Percentiles rank a stretch among this genome's conserved stretches.
These are phyloP conservation scores for Exophiala dermatitidis DNA, from an alignment of 2,329 filamentous ascomycete species.

Conservation along the genomic window DNA sequence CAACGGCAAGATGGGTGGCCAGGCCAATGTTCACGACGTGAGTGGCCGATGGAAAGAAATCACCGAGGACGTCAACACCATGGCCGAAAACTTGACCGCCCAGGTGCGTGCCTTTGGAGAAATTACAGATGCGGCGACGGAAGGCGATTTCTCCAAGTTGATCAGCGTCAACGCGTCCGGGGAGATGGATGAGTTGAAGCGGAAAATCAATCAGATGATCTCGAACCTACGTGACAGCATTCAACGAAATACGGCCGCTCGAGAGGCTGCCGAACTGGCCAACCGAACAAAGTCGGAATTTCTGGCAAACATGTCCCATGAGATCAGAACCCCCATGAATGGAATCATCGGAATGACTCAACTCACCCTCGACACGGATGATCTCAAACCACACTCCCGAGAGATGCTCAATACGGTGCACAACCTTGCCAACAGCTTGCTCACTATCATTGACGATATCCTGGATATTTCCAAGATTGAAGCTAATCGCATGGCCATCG, in stretches of 20 bases:
- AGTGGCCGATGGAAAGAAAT: conserved; percentile 98
- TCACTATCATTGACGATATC: conserved; percentile 89
- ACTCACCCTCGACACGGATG: conserved; percentile 87
- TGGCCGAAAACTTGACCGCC: conserved; percentile 79
- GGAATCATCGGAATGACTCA: conserved; percentile 98
- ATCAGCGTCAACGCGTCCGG: conserved; percentile 96
- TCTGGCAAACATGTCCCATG: conserved; percentile 97
- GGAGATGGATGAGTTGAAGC: conserved; percentile 98
- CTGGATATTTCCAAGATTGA: conserved; percentile 71
- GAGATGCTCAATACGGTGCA: conserved; percentile 99
- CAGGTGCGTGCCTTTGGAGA: conserved; percentile 97
- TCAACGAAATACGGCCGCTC: conserved; percentile 88
- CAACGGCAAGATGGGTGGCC: conserved; percentile 96
- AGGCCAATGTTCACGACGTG: conserved; percentile 87
- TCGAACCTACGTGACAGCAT: conserved; percentile 93
- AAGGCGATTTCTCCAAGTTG: conserved; percentile 93
- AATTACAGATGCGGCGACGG: conserved; percentile 94
- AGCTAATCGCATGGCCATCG: conserved; percentile 95
- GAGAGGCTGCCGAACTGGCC: conserved; percentile 90
- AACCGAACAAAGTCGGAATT: conserved; percentile 99
- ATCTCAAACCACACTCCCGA: conserved; percentile 87
- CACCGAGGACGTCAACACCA: conserved; percentile 91
- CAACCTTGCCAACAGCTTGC: conserved; percentile 86
- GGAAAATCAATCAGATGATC: conserved; percentile 99
- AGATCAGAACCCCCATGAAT: conserved; percentile 96